Evolutionary conservation across 768 basidiomycete species (phyloP).

Genomic region (Panus rudis): DNA sequence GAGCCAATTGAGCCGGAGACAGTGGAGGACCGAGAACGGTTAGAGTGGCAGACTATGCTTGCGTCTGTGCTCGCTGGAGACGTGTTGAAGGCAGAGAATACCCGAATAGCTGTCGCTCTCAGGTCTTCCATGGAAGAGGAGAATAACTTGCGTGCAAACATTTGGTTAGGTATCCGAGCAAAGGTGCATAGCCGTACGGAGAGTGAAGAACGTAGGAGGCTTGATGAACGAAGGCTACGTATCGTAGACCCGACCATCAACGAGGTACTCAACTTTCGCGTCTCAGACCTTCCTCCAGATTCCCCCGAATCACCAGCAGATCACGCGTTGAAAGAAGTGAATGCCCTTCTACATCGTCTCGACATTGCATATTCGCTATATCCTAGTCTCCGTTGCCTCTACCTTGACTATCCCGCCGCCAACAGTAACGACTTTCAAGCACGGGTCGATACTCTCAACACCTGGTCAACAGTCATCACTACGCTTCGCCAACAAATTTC

Average conservation of each 20-base stretch:
- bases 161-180: constrained; percentile 91
- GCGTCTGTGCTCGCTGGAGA: constrained; percentile 91
- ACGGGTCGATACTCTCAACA: constrained; percentile 84
- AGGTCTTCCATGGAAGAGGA: constrained; percentile 65
- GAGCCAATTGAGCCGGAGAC: constrained; percentile 64
- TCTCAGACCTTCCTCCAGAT: constrained; percentile 35
- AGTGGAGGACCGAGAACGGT: constrained; percentile 67
- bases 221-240: constrained; percentile 79
- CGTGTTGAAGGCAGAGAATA: constrained; percentile 92
- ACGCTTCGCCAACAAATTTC: constrained; percentile 79
- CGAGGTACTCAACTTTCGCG: constrained; percentile 73
- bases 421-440: constrained; percentile 60
- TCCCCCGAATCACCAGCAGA: constrained; percentile 30
- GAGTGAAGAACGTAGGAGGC: constrained; percentile 71
- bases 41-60: constrained; percentile 96
- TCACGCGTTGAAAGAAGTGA: constrained; percentile 55
- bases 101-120: constrained; percentile 77
- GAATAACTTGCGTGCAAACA: constrained; percentile 56
- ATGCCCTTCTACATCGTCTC: constrained; percentile 61
- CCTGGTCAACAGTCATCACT: constrained; percentile 85
- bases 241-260: constrained; percentile 79
- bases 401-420: constrained; percentile 69
- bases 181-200: constrained; percentile 73
- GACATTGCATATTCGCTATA: constrained; percentile 84
- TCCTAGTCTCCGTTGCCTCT: constrained; percentile 75